Base-by-base conservation (phyloP, 495 filamentous ascomycete genomes). In the Tirmania nivea region DNA sequence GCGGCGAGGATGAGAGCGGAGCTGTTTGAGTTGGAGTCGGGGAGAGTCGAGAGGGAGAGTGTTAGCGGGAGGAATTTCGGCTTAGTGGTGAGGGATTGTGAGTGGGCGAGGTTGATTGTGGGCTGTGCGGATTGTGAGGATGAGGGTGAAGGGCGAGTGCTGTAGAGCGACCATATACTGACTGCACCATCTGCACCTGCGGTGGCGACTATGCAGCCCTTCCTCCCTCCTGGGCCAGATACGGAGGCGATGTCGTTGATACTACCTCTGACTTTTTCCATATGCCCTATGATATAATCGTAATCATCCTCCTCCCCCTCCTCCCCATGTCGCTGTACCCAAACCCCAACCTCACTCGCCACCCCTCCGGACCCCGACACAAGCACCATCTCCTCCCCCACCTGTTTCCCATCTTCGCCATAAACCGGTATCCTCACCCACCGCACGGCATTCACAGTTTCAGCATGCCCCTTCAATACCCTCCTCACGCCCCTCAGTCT, bases 11-110 rank as follows among this genome's bases (percentile, higher is more conserved):
- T 64, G 25, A 31, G 25, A 21, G 71, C 69, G 67, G 20, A 69
- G 64, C 16, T 60, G 60, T 45, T 75, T 70, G 25, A 88, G 25
- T 1, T 31, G 25, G 25, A 31, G 25, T 31, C 7, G 69, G 8
- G 64, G 59, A 57, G 72, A 69, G 55, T 35, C 7, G 52, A 50
- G 6, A 95, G 59, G 2, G 87, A 80, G 47, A 92, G 54, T 8
- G 81, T 67, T 36, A 96, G 67, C 1, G 92, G 88, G 56, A 94
- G 83, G 66, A 81, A 93, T 39, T 76, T 78, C 20, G 83, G 86
- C 9, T 71, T 74, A 52, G 87, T 77, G 14, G 70, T 68, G 63
- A 96, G 81, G 1, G 76, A 80, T 61, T 93, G 83, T 8, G 85
- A 54, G 19, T 82, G 65, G 0, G 71, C 65, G 8, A 71, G 66